Base-by-base conservation (phyloP, 495 filamentous ascomycete species). In the Daldinia loculata region DNA sequence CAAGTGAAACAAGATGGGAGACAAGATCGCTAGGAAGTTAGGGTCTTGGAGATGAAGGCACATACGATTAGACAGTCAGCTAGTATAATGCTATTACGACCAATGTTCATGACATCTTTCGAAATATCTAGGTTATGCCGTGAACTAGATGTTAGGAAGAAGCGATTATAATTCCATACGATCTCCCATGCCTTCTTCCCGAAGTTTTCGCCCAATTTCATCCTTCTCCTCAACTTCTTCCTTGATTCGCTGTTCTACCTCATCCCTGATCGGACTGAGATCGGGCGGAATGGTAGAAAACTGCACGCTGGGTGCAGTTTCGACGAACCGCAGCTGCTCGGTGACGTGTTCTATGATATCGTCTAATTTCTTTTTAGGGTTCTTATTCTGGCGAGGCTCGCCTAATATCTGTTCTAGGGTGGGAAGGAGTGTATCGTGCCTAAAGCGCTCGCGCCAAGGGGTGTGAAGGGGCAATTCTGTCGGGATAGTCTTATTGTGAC, bases 321-420 rank as follows among this genome's bases (percentile, higher is more conserved):
- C 83, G 55, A 98, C 87, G 79, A 97, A 98, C 41, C 93, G 84
- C 63, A 99, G 76, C 80, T 98, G 93, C 77, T 97, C 93, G 57
- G 87, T 85, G 50, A 97, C 91, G 48, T 91, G 88, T 72, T 87
- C 79, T 2, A 93, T 84, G 24, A 97, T 86, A 45, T 89, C 88
- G 14, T 88, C 83, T n/a, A 97, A 85, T 66, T 95, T 92, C 70
- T 90, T 85, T 48, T 84, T 83, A 4, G 89, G 82, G 74, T 99
- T 97, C 78, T 89, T 89, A 72, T 99, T 98, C 72, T 91, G 78
- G 30, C 84, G 79, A 41, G 82, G 83, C 67, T 88, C 84, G 36
- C 80, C 79, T 53, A 87, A 70, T 61, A 90, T 89, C 75, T 92
- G 87, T 32, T 89, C 88, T 22, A 95, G 83, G 2, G 88, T 87